phyloP scores from a whole-genome alignment of 768 basidiomycete genomes.

The Kwoniella botswanensis region DNA sequence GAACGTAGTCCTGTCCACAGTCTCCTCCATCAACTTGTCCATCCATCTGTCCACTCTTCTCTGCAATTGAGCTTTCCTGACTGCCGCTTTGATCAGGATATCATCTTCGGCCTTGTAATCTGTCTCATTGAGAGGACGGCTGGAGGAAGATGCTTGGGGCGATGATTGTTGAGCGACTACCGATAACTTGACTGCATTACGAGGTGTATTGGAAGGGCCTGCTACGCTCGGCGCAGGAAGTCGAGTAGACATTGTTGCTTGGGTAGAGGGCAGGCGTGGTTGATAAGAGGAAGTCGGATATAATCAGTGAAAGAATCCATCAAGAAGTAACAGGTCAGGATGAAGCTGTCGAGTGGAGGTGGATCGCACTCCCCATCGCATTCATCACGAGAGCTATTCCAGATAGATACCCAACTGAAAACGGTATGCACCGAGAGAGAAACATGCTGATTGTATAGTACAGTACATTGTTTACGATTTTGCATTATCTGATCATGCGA shows the following conservation, averaged over 20 bases:
- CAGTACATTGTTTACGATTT: not conserved
- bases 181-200: conserved; percentile 14
- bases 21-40: conserved; percentile 52
- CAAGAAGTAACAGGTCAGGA: not conserved
- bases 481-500: conserved; percentile 4
- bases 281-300: not conserved
- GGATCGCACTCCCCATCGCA: not conserved
- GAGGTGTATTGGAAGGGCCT: conserved; percentile 3
- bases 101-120: conserved; percentile 1
- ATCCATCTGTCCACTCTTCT: conserved; percentile 51
- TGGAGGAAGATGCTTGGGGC: not conserved
- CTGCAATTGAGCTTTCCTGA: conserved; percentile 34
- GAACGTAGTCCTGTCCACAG: conserved; percentile 36
- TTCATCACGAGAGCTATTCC: too few species aligned
- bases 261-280: not conserved
- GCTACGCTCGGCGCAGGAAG: not conserved
- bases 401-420: too few species aligned
- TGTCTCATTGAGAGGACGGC: not conserved
- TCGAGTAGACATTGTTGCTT: not conserved
- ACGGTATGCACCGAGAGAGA: too few species aligned
- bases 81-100: not conserved
- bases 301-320: not conserved
- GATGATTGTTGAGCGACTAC: conserved; percentile 11
- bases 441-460: not conserved
- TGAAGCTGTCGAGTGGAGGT: conserved; percentile 13